Base-by-base conservation (phyloP, 345 rosid species). In the Lumnitzera littorea region DNA sequence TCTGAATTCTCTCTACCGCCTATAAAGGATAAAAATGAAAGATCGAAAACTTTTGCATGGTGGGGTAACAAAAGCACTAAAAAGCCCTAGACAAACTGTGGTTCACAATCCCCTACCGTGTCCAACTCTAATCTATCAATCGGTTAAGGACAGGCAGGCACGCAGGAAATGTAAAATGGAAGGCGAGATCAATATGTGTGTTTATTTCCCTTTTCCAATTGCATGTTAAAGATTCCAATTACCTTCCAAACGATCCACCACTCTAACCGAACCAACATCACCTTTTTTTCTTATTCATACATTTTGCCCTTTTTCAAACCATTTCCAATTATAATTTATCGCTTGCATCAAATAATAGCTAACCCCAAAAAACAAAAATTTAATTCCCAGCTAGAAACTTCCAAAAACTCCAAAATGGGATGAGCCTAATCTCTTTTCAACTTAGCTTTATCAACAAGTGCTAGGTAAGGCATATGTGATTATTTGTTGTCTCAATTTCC, bases 31-130 rank as follows among this genome's bases (percentile, higher is more conserved):
- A 36, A 36, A 36, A 36, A 36, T 36, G 43, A 56, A 47, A 56
- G 59, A 15, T 47, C 48, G 36, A 36, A 36, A 57, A 27, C 7
- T 59, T 66, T 61, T 24, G 58, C 16, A 46, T 51, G 48, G 78
- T 72, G 78, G 85, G 82, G 73, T 61, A 62, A 48, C 60, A 64
- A 70, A 41, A 50, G 74, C 82, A 75, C 76, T 65, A 50, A 5
- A 24, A 58, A 56, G 47, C 16, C 9, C 47, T 11, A 24, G 1
- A 2, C 9, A 47, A 46, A 50, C 48, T 57, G 50, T 53, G 61
- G 68, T 58, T 74, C 80, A 65, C 70, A 67, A 55, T 52, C 64
- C 56, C 49, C 67, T 56, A 51, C 57, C 47, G 4, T 9, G 20
- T 27, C 59, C 60, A 58, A 48, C 53, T 51, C 67, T 51, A n/a